Conservation (phyloP, 345 rosid genomes). For the Adansonia digitata region DNA sequence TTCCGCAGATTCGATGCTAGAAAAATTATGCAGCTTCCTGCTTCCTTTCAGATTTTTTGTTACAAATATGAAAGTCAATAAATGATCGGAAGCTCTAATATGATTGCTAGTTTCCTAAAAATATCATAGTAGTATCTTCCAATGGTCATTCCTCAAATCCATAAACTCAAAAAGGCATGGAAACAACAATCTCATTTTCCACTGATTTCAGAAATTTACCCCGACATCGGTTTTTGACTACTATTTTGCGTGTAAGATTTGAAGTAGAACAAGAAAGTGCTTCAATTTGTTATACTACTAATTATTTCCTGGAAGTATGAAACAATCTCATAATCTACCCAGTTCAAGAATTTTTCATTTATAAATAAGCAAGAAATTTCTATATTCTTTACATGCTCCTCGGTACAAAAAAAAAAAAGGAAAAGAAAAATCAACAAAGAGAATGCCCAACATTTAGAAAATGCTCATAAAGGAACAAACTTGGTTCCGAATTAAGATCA, state of each 20-base stretch:
- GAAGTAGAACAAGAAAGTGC: not conserved
- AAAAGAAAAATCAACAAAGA: not conserved
- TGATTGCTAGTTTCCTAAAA: not conserved
- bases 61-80: not conserved
- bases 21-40: not conserved
- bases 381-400: not conserved
- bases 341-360: not conserved
- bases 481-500: not conserved
- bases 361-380: not conserved
- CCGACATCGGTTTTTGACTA: not conserved
- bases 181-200: not conserved
- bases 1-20: not conserved
- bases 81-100: not conserved
- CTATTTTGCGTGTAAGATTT: not conserved
- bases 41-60: not conserved
- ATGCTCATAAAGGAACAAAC: not conserved
- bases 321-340: not conserved
- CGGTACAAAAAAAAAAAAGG: too few species aligned
- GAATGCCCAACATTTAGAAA: not conserved
- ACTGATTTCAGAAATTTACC: not conserved
- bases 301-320: not conserved
- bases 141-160: not conserved
- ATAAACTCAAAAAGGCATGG: not conserved
- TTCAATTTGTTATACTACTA: not conserved
- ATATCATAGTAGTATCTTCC: not conserved